Percentiles rank a stretch among this genome's conserved stretches.
Evolutionary conservation across 805 yeast genomes (phyloP).

Genomic region (Kodamaea hsintzibuensis): DNA sequence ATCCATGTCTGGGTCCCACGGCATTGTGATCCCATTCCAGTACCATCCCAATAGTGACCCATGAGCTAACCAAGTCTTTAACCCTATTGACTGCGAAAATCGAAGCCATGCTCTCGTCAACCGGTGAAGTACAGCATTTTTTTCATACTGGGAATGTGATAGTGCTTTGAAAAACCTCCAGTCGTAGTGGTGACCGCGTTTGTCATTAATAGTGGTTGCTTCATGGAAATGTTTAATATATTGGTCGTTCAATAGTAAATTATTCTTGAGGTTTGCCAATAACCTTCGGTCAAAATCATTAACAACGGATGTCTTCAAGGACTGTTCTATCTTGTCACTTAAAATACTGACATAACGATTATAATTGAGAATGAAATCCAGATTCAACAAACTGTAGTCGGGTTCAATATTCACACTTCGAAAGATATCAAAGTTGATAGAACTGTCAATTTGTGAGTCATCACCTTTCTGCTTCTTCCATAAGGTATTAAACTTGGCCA

Average conservation of each 20-base stretch:
- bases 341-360: neutral
- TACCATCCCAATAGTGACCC: conserved; percentile 65
- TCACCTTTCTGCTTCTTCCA: neutral
- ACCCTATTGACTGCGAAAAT: conserved; percentile 45
- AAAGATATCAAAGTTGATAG: conserved; percentile 3
- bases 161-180: conserved; percentile 36
- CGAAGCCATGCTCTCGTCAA: conserved; percentile 53
- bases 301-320: neutral
- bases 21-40: conserved; percentile 62
- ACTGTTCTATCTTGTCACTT: neutral
- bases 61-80: conserved; percentile 64
- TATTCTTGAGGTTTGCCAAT: neutral
- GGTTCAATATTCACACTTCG: neutral
- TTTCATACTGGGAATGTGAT: conserved; percentile 29
- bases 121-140: conserved; percentile 45
- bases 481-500: neutral
- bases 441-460: neutral
- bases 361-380: conserved; percentile 1
- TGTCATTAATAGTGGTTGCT: conserved; percentile 26
- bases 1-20: conserved; percentile 71
- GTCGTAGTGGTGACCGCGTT: conserved; percentile 32
- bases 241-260: neutral
- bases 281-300: conserved; percentile 3
- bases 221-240: conserved; percentile 37
- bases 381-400: neutral